Base-by-base conservation (phyloP, 768 basidiomycete genomes). In the Hortiboletus flavorubellus region DNA sequence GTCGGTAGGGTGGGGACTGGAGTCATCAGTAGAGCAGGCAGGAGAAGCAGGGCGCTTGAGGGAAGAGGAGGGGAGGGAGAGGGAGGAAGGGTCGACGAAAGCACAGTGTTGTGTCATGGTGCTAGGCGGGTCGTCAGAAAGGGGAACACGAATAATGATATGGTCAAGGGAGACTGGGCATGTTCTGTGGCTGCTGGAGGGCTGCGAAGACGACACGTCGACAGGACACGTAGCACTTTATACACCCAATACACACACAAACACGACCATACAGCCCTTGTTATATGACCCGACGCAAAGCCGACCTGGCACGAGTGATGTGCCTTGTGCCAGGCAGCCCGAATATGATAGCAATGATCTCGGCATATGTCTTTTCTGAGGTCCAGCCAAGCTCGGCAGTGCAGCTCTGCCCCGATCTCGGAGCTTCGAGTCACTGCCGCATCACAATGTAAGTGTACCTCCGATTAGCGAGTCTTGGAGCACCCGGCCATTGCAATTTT, bases 31-130 rank as follows among this genome's bases (percentile, higher is more conserved):
- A 14, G 67, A 64, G 41, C 29, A 54, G 16, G 65, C 50, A 7
- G 75, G 68, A 8, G 72, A 71, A 6, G 61, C 54, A 12, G 66
- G 60, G 30, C 68, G 62, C 48, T 66, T 65, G 59, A 66, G 53
- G 49, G 65, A 67, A 1, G 71, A 63, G 23, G 73, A 72, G 3
- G 74, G 74, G 38, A 75, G 67, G 39, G 74, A 76, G 42, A 76
- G 71, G 43, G 69, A 67, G 11, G 74, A 67, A 11, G 75, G 75
- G 62, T 75, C 67, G 58, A 75, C 73, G 37, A 71, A 75, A 49
- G 56, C 60, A 29, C 51, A 67, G 7, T 61, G 68, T 37, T 61
- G 61, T 18, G 67, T 39, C 68, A 70, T 71, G 49, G 43, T 53
- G 49, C 18, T 29, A n/a, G 38, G 43, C 26, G 44, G 34, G 31